These are phyloP conservation scores for Pseudisothecium myosuroides DNA, from an alignment of 225 moss, liverwort and hornwort species.

Conservation along the genomic window DNA sequence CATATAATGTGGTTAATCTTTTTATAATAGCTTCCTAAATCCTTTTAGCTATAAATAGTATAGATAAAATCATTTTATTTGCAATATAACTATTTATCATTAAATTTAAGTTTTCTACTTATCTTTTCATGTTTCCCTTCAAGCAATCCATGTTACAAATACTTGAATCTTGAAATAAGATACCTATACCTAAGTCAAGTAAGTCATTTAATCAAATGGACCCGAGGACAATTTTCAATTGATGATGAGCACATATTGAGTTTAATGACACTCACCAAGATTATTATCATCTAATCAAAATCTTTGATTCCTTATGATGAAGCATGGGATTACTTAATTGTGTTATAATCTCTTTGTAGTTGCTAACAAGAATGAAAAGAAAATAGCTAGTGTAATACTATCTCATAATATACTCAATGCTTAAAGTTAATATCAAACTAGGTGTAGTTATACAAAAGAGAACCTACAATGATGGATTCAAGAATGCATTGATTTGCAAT, in stretches of 20 bases:
- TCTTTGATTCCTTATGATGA: too few species aligned
- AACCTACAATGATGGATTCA: background rate
- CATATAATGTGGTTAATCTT: background rate
- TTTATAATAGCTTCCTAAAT: background rate
- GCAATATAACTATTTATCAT: background rate
- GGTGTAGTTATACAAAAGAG: background rate
- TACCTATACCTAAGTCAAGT: background rate
- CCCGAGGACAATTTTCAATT: too few species aligned
- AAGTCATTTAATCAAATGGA: too few species aligned
- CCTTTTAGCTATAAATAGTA: accelerated
- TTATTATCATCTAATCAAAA: too few species aligned
- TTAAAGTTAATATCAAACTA: background rate
- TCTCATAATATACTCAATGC: background rate
- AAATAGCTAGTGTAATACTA: background rate
- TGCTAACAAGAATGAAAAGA: background rate
- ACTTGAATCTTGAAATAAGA: background rate
- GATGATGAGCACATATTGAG: background rate
- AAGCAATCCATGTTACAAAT: background rate
- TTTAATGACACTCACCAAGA: too few species aligned
- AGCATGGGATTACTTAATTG: too few species aligned
- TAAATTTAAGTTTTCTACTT: background rate
- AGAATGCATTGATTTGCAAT: too few species aligned
- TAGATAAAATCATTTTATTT: background rate
- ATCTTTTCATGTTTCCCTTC: background rate
- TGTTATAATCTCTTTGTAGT: background rate